Base-by-base conservation (phyloP, 139 green algal species). In the Trebouxia sp. region DNA sequence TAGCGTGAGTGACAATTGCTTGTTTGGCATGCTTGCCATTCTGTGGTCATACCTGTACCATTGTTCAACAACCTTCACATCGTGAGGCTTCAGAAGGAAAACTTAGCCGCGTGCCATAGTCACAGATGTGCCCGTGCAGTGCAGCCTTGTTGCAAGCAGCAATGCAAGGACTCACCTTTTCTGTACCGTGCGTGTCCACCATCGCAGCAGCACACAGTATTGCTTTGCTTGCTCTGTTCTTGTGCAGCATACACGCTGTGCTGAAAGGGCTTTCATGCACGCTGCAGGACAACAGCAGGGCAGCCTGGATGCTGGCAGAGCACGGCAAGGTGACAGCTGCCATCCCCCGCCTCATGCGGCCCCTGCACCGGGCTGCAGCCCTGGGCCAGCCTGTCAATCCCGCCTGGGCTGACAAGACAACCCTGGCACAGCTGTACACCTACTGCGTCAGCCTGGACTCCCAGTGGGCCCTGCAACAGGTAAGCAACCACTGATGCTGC, bases 291-390 rank as follows among this genome's bases (percentile, higher is more conserved):
- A 70, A 70, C 32, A 43, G 32, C 32, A 42, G 42, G 58, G 58
- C 58, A 42, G 58, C 58, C 9, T 42, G 58, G 58, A 30, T 70
- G 58, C 32, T 70, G 30, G 58, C 58, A 42, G 58, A 70, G 58
- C 58, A 70, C 42, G 58, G 58, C 9, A 14, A 70, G 32, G 58
- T 70, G 58, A 70, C 30, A 43, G 58, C 58, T 0, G 58, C 58
- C 30, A 15, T 70, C 0, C 24, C 8, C 0, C 58, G 58, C 30
- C 58, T 70, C 30, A 70, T 70, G 58, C 58, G 12, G 12, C 58
- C 58, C 32, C 9, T 70, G 32, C 8, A 20, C 10, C 58, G 42
- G 32, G 58, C 58, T 41, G 58, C 58, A 42, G 24, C 24, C 30
- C 26, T 15, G 12, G 30, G 58, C 58, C 58, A 70, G 58, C 58